A percentile compares a stretch with the other conserved stretches of the same genome.
Conservation (phyloP, 2,329 filamentous ascomycete genomes). For the Mycocentrospora acerina region DNA sequence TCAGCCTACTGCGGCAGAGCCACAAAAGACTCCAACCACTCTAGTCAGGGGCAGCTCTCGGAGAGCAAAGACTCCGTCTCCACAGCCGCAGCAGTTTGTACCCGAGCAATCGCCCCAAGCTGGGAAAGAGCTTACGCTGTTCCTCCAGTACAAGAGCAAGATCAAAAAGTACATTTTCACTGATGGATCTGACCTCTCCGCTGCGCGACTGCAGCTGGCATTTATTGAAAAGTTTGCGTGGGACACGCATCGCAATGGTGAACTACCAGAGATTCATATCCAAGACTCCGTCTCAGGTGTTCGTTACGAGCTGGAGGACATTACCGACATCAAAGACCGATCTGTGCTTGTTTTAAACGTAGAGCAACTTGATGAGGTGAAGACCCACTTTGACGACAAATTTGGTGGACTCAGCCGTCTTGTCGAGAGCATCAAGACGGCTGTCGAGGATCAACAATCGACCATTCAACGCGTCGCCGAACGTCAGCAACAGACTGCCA, state of each 20-base stretch:
- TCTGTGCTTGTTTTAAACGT: constrained; percentile 94
- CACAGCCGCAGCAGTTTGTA: constrained; percentile 48
- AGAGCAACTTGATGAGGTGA: constrained; percentile 91
- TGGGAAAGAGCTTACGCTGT: constrained; percentile 87
- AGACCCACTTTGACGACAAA: constrained; percentile 92
- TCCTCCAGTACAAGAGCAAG: constrained; percentile 93
- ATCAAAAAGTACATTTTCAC: constrained; percentile 93
- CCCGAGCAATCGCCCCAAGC: constrained; percentile 65
- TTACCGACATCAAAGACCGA: constrained; percentile 89
- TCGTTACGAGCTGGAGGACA: constrained; percentile 93
- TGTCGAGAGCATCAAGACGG: constrained; percentile 82
- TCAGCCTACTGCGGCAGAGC: constrained; percentile 25
- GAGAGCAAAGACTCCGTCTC: constrained; percentile 41
- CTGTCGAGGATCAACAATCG: constrained; percentile 78
- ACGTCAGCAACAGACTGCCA: constrained; percentile 83
- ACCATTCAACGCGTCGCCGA: constrained; percentile 86
- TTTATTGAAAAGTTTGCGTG: constrained; percentile 99
- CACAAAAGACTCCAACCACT: constrained; percentile 16
- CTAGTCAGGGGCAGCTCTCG: constrained; percentile 35
- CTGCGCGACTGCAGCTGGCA: constrained; percentile 85
- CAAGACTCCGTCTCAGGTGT: constrained; percentile 94
- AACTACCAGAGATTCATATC: constrained; percentile 96
- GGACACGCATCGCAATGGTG: constrained; percentile 95
- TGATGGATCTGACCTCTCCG: constrained; percentile 82
- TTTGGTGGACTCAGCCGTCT: constrained; percentile 76